These are phyloP conservation scores for Sarocladiaceae sp. DNA, from an alignment of 2,329 filamentous ascomycete genomes.

Conservation along the genomic window DNA sequence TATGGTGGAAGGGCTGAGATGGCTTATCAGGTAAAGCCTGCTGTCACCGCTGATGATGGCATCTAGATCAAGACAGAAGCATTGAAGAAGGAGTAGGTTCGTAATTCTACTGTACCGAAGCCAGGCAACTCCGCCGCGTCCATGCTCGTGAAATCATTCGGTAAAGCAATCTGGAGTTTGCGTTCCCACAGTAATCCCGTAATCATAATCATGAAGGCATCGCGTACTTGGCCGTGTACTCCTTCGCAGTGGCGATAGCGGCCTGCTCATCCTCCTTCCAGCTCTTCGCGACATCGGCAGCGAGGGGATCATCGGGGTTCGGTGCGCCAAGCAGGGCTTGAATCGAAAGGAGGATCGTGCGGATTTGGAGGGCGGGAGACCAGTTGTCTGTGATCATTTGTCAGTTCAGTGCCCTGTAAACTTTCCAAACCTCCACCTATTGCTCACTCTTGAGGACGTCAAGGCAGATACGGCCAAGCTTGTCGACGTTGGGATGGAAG, in stretches of 20 bases:
- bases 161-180: slow-evolving; percentile 10
- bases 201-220: slow-evolving; percentile 30
- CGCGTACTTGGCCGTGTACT: slow-evolving; percentile 86
- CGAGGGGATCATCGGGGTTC: slow-evolving; percentile 96
- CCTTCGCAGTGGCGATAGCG: slow-evolving; percentile 83
- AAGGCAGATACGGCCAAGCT: slow-evolving; percentile 91
- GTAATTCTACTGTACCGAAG: too few relatives aligned
- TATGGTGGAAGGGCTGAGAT: slow-evolving; percentile 35
- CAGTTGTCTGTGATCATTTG: slow-evolving; percentile 68
- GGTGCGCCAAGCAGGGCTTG: slow-evolving; percentile 93
- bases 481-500: slow-evolving; percentile 98
- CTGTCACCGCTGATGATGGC: too few relatives aligned
- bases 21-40: slow-evolving; percentile 26
- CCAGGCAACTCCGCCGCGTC: slow-evolving; percentile 18
- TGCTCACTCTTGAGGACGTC: slow-evolving; percentile 89
- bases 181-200: not conserved
- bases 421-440: not conserved
- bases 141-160: slow-evolving; percentile 6
- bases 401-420: not conserved
- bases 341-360: slow-evolving; percentile 97
- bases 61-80: too few relatives aligned
- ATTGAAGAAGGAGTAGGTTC: too few relatives aligned
- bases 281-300: slow-evolving; percentile 92
- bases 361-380: slow-evolving; percentile 95
- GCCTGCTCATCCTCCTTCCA: slow-evolving; percentile 96